Base-by-base conservation (phyloP, 1,139 yeast species). In the Pichia sp. region DNA sequence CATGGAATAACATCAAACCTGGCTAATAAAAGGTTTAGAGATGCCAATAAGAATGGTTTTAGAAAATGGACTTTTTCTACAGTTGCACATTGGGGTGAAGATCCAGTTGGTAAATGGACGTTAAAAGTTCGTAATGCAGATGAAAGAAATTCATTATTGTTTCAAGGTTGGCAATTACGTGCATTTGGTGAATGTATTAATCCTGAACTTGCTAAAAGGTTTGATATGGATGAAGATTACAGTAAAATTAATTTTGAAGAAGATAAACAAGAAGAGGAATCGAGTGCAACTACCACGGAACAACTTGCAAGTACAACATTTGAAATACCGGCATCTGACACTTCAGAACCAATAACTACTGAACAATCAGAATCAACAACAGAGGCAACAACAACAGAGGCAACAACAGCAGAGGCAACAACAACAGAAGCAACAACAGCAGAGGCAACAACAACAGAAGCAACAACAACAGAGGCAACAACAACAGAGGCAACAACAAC, bases 11-110 rank as follows among this genome's bases (percentile, higher is more conserved):
- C 70, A 13, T 87, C 96, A 36, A 77, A 81, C 44, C 71, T 94
- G 54, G 96, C 95, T 1, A 78, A 82, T n/a, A 74, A 74, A 38
- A 77, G 99, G 57, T 66, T 66, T 6, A 57, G 66, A 22, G 99
- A 94, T 64, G 56, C 53, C 4, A 72, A 80, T 6, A 57, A 59
- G 2, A 70, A 64, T 1, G 96, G 97, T 0, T 85, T 87, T 56
- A 60, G 62, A 11, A 73, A 84, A 55, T 94, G 99, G 99, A 85
- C 89, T 1, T 92, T 92, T 61, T 88, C 90, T 89, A 79, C 94
- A n/a, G 97, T 94, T 23, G 97, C 96, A 3, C 97, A 92, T 64
- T 92, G 98, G 97, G 97, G 96, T 34, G 97, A 89, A 63, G 53
- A 65, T 1, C 94, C 94, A 2, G 66, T 67, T 30, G 99, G 99